A percentile compares a stretch with the other conserved stretches of the same genome.
phyloP scores from a whole-genome alignment of 495 filamentous ascomycete genomes.

The Achaetomiella virescens region DNA sequence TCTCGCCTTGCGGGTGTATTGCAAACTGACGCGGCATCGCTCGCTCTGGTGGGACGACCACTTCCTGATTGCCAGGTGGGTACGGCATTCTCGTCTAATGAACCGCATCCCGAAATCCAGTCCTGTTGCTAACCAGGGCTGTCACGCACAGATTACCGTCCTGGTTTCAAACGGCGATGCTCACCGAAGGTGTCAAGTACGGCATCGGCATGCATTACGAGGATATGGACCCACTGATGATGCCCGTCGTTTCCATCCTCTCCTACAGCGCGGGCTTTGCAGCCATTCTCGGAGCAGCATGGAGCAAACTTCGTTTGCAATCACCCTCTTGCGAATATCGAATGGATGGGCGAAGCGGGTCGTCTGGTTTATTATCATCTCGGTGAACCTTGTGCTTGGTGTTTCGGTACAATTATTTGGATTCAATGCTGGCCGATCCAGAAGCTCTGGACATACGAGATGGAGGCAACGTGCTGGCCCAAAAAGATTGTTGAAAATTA shows the following conservation, averaged over 20 bases:
- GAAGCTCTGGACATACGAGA: background rate
- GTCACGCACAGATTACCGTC: background rate
- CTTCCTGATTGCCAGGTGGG: background rate
- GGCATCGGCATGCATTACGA: background rate
- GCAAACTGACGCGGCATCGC: background rate
- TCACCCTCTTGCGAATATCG: conserved; percentile 8
- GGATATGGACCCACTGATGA: background rate
- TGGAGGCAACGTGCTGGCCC: conserved; percentile 1
- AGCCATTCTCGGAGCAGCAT: conserved; percentile 1
- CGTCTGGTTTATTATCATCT: conserved; percentile 20
- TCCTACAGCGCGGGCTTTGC: background rate
- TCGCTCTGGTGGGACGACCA: background rate
- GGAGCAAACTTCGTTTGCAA: conserved; percentile 15
- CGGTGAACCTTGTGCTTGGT: conserved; percentile 16
- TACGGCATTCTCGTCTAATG: background rate
- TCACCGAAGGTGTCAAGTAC: background rate
- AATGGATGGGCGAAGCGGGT: background rate
- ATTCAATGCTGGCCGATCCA: conserved; percentile 6
- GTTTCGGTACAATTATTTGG: conserved; percentile 11
- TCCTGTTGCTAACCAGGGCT: background rate
- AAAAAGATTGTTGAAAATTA: background rate
- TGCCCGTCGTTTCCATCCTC: background rate
- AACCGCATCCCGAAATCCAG: background rate
- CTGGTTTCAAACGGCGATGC: background rate
- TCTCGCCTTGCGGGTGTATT: background rate